Evolutionary conservation across 192 early-diverging fungal genomes (phyloP), one percentile per base, ranked within the genome.

Genomic region (Backusella tuberculispora): DNA sequence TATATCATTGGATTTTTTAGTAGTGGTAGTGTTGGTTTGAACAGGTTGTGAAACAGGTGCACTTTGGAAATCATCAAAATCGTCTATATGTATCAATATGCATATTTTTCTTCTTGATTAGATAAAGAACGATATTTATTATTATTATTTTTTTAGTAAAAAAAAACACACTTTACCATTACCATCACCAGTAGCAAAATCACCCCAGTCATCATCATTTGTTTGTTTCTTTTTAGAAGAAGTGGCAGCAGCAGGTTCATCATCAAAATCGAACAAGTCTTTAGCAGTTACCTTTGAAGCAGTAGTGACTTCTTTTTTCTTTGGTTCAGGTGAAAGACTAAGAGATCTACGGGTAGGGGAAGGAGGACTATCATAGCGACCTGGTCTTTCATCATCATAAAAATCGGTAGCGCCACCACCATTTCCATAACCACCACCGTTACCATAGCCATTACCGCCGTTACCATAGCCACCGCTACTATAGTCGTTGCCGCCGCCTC

Each of bases 161-260:
- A 37, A 8, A 66, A 45, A 43, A 41, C 14, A 19, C 5, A 26
- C n/a, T 64, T 66, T 74, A 75, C 78, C 77, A 38, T 76, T 72
- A 17, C 42, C 71, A 44, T 70, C 46, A 24, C 56, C 63, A 53
- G 73, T 47, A 65, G 89, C 85, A 81, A 95, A 95, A 76, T 93
- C 92, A 34, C 91, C 91, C 92, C 92, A 95, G 70, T 95, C 93
- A 76, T 94, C 90, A 17, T 89, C 89, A 37, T 72, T 74, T 8
- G 74, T 80, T 21, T 68, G 67, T 37, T 44, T 48, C 4, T 68
- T 63, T 10, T 73, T 64, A 41, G 81, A 67, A n/a, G 63, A 50
- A 68, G 19, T 46, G 26, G 15, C 12, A 14, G 73, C 9, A 6
- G 81, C 79, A 13, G 77, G 69, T 10, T 76, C 73, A 56, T 85